phyloP scores from a whole-genome alignment of 306 rosid genomes.

The Bauhinia variegata region DNA sequence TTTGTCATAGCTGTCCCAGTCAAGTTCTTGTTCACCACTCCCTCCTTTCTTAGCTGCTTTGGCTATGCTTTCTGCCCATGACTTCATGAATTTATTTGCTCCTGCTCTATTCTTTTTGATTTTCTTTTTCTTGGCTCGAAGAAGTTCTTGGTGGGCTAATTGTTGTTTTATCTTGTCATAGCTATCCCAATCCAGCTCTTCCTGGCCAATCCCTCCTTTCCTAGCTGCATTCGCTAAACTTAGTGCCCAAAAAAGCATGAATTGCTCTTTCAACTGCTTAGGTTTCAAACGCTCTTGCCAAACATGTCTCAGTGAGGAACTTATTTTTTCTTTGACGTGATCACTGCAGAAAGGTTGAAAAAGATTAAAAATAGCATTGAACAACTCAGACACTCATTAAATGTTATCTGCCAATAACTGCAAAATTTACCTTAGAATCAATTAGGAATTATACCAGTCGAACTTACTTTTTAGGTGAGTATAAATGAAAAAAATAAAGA shows the following conservation, averaged over 20 bases:
- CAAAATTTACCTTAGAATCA: background rate
- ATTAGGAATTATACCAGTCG: background rate
- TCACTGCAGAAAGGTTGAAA: slow-evolving; percentile 52
- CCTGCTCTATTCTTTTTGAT: slow-evolving; percentile 35
- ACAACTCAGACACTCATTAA: slow-evolving; percentile 1
- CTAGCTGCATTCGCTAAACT: slow-evolving; percentile 73
- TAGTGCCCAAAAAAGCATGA: slow-evolving; percentile 59
- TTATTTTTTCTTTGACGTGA: slow-evolving; percentile 70
- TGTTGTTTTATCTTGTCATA: slow-evolving; percentile 44
- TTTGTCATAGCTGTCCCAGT: slow-evolving; percentile 74
- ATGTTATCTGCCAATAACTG: slow-evolving; percentile 3
- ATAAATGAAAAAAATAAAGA: background rate
- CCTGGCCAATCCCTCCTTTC: slow-evolving; percentile 63
- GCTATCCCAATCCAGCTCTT: slow-evolving; percentile 63
- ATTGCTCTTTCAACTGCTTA: slow-evolving; percentile 47
- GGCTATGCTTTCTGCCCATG: slow-evolving; percentile 64
- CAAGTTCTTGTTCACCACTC: slow-evolving; percentile 57
- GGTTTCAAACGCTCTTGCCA: slow-evolving; percentile 69
- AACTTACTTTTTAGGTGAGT: no score
- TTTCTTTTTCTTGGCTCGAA: slow-evolving; percentile 46
- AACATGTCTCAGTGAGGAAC: slow-evolving; percentile 55
- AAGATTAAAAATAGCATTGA: slow-evolving; percentile 9
- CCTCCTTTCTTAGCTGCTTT: slow-evolving; percentile 78
- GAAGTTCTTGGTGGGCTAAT: slow-evolving; percentile 32
- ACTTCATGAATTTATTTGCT: slow-evolving; percentile 38